Base-by-base conservation (phyloP, 2,329 filamentous ascomycete genomes). In the Diplocarpon mali region DNA sequence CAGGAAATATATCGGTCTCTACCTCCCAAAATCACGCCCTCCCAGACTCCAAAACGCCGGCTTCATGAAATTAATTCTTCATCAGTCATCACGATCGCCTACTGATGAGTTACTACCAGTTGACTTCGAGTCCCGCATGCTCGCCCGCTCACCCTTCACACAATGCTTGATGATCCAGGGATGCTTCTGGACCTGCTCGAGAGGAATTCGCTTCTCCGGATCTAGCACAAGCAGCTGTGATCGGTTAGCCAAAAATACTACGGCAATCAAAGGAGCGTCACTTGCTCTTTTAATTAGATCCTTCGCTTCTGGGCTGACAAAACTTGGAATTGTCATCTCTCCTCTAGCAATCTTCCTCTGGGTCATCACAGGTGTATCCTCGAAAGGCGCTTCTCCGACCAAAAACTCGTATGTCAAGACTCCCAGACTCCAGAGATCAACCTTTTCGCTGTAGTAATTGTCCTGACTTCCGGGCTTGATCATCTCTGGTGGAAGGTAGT, bases 401-500 rank as follows among this genome's bases (percentile, higher is more conserved):
- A 98, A 67, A 58, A 98, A 98, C 66, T 98, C 92, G 59, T 96
- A 98, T 2, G 84, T 94, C 65, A 98, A 66, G 16, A 96, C 92
- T 17, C 92, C 92, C 59, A 98, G 69, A 61, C 85, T 92, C 92
- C 92, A 98, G 50, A 96, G 68, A 62, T 98, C 92, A 28, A 98
- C 86, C 69, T 95, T 96, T 62, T 95, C 89, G 48, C 78, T 85
- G 67, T 96, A 96, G 61, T 75, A 93, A 67, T 92, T 94, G 59
- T 92, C 85, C 56, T 80, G 76, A 55, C 75, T 75, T 36, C 85
- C 83, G 3, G 81, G 77, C 64, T 83, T 85, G 64, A 96, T 76
- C 92, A 98, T 98, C 78, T 98, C 92, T 4, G 92, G 92, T 2
- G 92, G 92, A 13, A 98, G 76, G 65, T 98, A 98, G 67, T 98